Evolutionary conservation across 2,329 filamentous ascomycete species (phyloP), one percentile per base, ranked within the genome.

Genomic region (Fusarium brachygibbosum): DNA sequence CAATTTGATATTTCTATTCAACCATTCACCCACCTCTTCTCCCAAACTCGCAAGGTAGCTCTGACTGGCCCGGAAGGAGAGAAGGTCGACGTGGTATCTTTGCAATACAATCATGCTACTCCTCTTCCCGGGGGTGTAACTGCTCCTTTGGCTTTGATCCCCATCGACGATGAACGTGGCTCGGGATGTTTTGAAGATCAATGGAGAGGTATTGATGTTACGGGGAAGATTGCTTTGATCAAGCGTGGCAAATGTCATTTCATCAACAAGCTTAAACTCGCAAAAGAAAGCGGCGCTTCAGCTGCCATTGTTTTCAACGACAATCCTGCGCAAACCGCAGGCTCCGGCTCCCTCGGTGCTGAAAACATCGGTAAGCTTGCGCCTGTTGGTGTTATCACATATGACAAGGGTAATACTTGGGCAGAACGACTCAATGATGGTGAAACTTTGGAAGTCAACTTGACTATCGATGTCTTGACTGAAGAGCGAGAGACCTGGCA

Each of bases 281-380:
- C 82, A 28, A 69, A 58, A 31, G 50, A 56, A 31, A 62, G 37
- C 16, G 82, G 82, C 31, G 82, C 82, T 6, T 37, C 79, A 3
- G 82, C 77, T 46, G 81, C 84, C 1, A 77, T 91, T 42, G 81
- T 91, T 54, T 90, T 88, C 78, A 88, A 92, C 82, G 88, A 91
- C 66, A 80, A 79, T 3, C 78, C 83, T 0, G 86, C 85, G 3
- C 66, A 71, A 9, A 48, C 57, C 28, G 73, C 79, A 6, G 76
- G 83, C 3, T 78, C 79, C 19, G 88, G 86, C 12, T 90, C 87
- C 0, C 80, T 91, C 1, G 83, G 84, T 13, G 79, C 79, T 3
- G 76, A 77, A 58, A 80, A 78, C 69, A 62, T 76, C 40, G 77
- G 77, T 29, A 71, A 72, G 21, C 70, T 80, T 16, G 70, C 77